A percentile compares a stretch with the other conserved stretches of the same genome.
phyloP scores from a whole-genome alignment of 2,329 filamentous ascomycete species.

The Zalaria obscura region DNA sequence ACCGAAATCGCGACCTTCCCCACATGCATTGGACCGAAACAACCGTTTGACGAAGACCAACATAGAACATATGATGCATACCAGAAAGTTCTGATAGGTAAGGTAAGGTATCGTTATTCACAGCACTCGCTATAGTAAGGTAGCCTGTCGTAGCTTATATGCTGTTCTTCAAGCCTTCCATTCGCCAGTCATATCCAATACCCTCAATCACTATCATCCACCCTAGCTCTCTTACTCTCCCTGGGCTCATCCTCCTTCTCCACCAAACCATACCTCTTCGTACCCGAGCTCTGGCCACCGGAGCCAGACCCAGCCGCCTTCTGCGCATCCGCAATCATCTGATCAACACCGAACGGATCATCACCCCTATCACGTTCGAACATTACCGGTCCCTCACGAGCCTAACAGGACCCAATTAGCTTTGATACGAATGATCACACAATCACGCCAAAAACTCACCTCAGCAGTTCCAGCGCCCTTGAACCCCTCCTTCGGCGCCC shows the following conservation, averaged over 20 bases:
- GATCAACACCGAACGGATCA: slow-evolving; percentile 89
- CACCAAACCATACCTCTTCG: slow-evolving; percentile 65
- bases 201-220: slow-evolving; percentile 41
- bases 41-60: too few relatives aligned
- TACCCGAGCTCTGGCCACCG: slow-evolving; percentile 23
- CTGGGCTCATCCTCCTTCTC: slow-evolving; percentile 39
- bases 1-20: too few relatives aligned
- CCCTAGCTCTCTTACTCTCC: slow-evolving; percentile 55
- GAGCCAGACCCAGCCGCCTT: slow-evolving; percentile 25
- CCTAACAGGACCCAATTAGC: too few relatives aligned
- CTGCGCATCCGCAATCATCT: slow-evolving; percentile 73
- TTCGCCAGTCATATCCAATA: background rate
- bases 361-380: slow-evolving; percentile 71
- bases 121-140: too few relatives aligned
- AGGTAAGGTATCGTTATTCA: too few relatives aligned
- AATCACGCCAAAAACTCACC: too few relatives aligned
- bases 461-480: slow-evolving; percentile 75
- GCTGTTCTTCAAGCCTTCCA: too few relatives aligned
- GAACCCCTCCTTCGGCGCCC: slow-evolving; percentile 64
- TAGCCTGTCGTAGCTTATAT: too few relatives aligned
- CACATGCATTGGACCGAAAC: too few relatives aligned
- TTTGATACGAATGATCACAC: too few relatives aligned
- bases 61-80: too few relatives aligned
- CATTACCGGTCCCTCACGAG: slow-evolving; percentile 80
- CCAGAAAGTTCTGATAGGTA: too few relatives aligned